Percentiles rank a stretch among this genome's conserved stretches.
phyloP scores from a whole-genome alignment of 2,329 filamentous ascomycete genomes.

The Colletotrichum eleusines region DNA sequence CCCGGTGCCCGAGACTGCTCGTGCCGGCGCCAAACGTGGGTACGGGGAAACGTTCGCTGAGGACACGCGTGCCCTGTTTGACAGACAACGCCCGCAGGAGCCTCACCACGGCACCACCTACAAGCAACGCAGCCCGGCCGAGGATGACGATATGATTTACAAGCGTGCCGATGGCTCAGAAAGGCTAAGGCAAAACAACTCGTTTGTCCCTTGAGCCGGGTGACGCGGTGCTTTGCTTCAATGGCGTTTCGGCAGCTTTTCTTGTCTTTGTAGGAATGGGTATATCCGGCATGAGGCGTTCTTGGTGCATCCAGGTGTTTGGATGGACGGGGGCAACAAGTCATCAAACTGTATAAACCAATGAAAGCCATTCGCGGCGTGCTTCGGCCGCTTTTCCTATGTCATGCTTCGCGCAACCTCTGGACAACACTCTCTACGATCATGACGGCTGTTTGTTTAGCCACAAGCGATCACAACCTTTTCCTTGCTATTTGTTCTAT shows the following conservation, averaged over 20 bases:
- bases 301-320: constrained; percentile 2
- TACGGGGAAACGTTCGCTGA: constrained; percentile 39
- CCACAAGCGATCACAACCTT: neutral
- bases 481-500: constrained; percentile 5
- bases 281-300: constrained; percentile 16
- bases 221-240: neutral
- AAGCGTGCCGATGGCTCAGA: constrained; percentile 51
- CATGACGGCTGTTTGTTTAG: constrained; percentile 3
- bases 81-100: constrained; percentile 54
- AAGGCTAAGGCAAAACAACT: neutral
- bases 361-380: neutral
- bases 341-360: constrained; percentile 24
- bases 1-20: constrained; percentile 15
- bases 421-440: constrained; percentile 9
- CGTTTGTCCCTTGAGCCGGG: constrained; percentile 1
- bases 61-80: constrained; percentile 49
- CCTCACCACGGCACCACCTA: constrained; percentile 44
- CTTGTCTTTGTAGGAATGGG: neutral
- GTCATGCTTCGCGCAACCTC: neutral
- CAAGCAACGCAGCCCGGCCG: no score
- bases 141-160: constrained; percentile 46
- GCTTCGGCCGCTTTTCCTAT: constrained; percentile 7
- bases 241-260: constrained; percentile 20
- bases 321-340: neutral
- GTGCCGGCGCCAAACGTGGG: constrained; percentile 40